Base-by-base conservation (phyloP, 208 protist species). In the Zelonia costaricensis region DNA sequence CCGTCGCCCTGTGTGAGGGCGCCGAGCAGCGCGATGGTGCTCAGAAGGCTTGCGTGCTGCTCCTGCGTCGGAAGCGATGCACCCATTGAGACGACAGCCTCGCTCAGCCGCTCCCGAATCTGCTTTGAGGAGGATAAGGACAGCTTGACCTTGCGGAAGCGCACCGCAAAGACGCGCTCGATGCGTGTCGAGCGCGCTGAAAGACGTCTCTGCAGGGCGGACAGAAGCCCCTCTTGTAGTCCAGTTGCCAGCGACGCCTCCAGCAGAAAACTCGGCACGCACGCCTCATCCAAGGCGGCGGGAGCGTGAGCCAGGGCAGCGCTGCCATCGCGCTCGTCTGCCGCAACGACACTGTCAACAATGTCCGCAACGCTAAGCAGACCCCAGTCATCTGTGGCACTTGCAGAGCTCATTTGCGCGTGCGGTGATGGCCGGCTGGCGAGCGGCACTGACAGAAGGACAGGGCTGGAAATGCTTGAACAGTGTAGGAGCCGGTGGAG, bases 341-440 rank as follows among this genome's bases (percentile, higher is more conserved):
- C 56, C 22, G 87, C 65, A 65, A 59, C 55, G 31, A 57, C 23
- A 28, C 57, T 55, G 36, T 57, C 57, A 28, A 72, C 45, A n/a
- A 72, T 62, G 27, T 93, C 86, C 7, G 86, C 80, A 27, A 93
- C 74, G 52, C 80, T 90, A 30, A 93, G 57, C 56, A 90, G 76
- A 13, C 82, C 86, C 86, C 86, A 90, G 52, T 90, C 81, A 42
- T 74, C 76, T 49, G 44, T 47, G 51, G 58, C 38, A 28, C 38
- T 56, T 40, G 27, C 10, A 4, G 28, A 39, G 39, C 22, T 61
- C 69, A 74, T 78, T 2, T n/a, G n/a, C n/a, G n/a, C n/a, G n/a
- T n/a, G n/a, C n/a, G n/a, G n/a, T n/a, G n/a, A n/a, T n/a, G n/a
- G n/a, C n/a, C n/a, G n/a, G n/a, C n/a, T n/a, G n/a, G n/a, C n/a